Conservation (phyloP, 495 filamentous ascomycete genomes). For the Penicillium tannophilum region DNA sequence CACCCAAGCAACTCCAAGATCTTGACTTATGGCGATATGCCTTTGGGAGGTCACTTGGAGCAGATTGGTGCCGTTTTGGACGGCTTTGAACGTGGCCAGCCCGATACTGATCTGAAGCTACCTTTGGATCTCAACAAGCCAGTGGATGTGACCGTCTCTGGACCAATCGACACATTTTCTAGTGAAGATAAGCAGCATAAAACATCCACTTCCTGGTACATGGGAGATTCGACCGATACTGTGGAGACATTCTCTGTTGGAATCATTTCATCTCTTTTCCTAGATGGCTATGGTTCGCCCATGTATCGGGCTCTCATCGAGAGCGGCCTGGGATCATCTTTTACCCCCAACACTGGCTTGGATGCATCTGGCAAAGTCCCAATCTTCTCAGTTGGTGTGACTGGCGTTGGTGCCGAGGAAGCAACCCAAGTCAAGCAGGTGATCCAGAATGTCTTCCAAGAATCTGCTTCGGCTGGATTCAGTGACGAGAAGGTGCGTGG, state of each 20-base stretch:
- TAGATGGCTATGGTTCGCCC: constrained; percentile 94
- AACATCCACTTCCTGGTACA: constrained; percentile 89
- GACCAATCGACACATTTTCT: constrained; percentile 86
- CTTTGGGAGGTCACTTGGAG: constrained; percentile 73
- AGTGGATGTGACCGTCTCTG: constrained; percentile 66
- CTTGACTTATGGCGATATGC: constrained; percentile 94
- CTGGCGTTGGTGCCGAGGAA: constrained; percentile 77
- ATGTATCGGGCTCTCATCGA: constrained; percentile 91
- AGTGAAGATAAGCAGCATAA: constrained; percentile 87
- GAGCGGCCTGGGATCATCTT: constrained; percentile 86
- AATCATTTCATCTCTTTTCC: constrained; percentile 76
- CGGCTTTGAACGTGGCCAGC: constrained; percentile 65
- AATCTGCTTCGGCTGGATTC: constrained; percentile 72
- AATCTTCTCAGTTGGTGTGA: constrained; percentile 89
- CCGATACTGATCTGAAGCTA: constrained; percentile 70
- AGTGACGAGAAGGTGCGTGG: constrained; percentile 88
- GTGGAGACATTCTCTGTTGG: constrained; percentile 84
- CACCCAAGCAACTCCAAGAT: constrained; percentile 96
- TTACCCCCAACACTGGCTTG: constrained; percentile 90
- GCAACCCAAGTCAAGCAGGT: constrained; percentile 74
- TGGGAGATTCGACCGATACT: constrained; percentile 77
- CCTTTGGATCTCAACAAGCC: constrained; percentile 73
- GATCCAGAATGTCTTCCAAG: constrained; percentile 66
- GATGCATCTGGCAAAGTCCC: constrained; percentile 74
- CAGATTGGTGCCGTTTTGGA: constrained; percentile 73